phyloP scores from a whole-genome alignment of 192 early-diverging fungal genomes.

The Coemansia sp. region DNA sequence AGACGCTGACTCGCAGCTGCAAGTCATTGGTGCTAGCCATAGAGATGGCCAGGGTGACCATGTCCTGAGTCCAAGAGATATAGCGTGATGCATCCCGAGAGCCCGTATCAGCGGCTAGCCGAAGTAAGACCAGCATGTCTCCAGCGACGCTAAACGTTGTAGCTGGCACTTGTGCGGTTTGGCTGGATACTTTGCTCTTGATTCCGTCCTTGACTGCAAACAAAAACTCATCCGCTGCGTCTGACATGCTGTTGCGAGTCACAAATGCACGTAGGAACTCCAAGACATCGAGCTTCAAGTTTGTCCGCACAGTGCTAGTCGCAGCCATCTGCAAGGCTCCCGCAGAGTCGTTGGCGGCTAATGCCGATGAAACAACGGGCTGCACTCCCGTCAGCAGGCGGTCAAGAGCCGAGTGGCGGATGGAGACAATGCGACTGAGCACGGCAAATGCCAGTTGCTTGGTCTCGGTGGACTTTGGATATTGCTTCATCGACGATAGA shows the following conservation, averaged over 20 bases:
- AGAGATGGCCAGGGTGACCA: constrained; percentile 13
- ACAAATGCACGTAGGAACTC: constrained; percentile 34
- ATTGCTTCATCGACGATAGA: constrained; percentile 31
- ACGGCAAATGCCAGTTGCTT: constrained; percentile 50
- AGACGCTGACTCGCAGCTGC: constrained; percentile 13
- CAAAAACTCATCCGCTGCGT: constrained; percentile 24
- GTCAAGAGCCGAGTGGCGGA: constrained; percentile 23
- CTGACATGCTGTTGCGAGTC: constrained; percentile 13
- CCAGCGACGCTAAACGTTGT: constrained; percentile 21
- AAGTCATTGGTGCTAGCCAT: constrained; percentile 17
- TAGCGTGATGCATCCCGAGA: constrained; percentile 17
- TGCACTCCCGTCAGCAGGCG: constrained; percentile 15
- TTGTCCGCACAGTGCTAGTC: constrained; percentile 38
- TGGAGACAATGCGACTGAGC: constrained; percentile 21
- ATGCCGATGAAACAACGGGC: constrained; percentile 22
- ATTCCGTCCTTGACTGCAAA: constrained; percentile 21
- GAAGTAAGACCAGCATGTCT: constrained; percentile 23
- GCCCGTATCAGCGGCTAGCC: constrained; percentile 11
- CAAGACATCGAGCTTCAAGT: constrained; percentile 46
- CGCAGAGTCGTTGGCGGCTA: constrained; percentile 30
- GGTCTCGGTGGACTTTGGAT: constrained; percentile 44
- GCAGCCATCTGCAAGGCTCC: constrained; percentile 35
- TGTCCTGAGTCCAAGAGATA: constrained; percentile 23
- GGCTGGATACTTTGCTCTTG: constrained; percentile 23
- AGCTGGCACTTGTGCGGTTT: constrained; percentile 29